phyloP scores from a whole-genome alignment of 768 basidiomycete genomes.

The Tulasnella sp. region DNA sequence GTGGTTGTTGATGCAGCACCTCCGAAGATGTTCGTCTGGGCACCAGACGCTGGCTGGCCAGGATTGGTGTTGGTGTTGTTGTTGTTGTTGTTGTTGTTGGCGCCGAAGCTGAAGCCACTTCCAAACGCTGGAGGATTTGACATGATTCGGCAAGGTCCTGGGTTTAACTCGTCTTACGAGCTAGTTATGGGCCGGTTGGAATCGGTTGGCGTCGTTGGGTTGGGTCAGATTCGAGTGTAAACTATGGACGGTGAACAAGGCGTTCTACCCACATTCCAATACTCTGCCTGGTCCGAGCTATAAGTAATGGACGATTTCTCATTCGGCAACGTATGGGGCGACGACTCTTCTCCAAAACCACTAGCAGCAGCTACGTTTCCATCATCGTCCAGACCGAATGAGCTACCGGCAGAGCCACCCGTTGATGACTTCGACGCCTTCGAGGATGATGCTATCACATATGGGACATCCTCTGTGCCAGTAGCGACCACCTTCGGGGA shows the following conservation, averaged over 20 bases:
- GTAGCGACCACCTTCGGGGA: neutral
- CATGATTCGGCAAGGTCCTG: constrained; percentile 14
- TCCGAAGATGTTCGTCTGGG: constrained; percentile 66
- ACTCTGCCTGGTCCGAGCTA: too few species aligned
- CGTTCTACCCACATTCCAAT: too few species aligned
- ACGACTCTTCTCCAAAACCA: constrained; percentile 6
- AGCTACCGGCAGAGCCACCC: constrained; percentile 22
- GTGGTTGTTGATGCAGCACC: constrained; percentile 39
- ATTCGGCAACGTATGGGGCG: constrained; percentile 20
- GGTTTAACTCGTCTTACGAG: too few species aligned
- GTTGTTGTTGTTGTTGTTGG: constrained; percentile 1
- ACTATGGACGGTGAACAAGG: too few species aligned
- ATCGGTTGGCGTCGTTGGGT: too few species aligned
- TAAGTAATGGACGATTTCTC: constrained; percentile 17
- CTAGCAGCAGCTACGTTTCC: constrained; percentile 8
- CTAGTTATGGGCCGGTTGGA: too few species aligned
- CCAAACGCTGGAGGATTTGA: constrained; percentile 4
- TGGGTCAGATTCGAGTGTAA: neutral
- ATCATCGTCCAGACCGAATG: neutral
- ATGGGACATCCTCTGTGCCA: neutral
- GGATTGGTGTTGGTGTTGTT: neutral
- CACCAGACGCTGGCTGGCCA: constrained; percentile 62
- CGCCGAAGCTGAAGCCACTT: constrained; percentile 2
- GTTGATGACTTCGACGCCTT: constrained; percentile 61
- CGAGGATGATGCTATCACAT: constrained; percentile 29